A percentile compares a stretch with the other conserved stretches of the same genome.
Evolutionary conservation across 148 eudicot genomes (phyloP).

Genomic region (Tetragonia tetragonoides): DNA sequence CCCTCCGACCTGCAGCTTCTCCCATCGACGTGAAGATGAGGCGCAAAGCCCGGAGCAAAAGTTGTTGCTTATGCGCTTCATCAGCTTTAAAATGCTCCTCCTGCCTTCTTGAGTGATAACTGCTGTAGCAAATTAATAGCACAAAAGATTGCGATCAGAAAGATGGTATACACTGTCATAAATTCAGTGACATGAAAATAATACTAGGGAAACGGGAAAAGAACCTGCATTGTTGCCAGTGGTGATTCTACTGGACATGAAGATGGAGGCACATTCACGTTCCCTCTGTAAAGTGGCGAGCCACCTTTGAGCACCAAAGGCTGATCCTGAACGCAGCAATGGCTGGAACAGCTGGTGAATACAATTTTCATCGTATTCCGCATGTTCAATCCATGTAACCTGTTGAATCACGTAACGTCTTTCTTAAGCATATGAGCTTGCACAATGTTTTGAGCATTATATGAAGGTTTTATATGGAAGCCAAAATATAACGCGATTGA

Average conservation of each 20-base stretch:
- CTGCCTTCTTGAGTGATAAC: slow-evolving; percentile 40
- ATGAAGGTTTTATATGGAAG: not conserved
- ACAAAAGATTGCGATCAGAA: not conserved
- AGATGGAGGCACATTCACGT: slow-evolving; percentile 40
- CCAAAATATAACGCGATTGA: not conserved
- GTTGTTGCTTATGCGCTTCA: slow-evolving; percentile 44
- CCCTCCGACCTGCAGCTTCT: slow-evolving; percentile 30
- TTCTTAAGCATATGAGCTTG: not conserved
- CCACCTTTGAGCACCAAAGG: slow-evolving; percentile 79
- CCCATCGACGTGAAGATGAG: slow-evolving; percentile 41
- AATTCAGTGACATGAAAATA: not conserved
- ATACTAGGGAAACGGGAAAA: not conserved
- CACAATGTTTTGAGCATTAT: not conserved
- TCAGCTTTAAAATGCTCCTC: slow-evolving; percentile 48
- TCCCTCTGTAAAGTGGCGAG: slow-evolving; percentile 62
- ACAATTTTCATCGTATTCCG: slow-evolving; percentile 56
- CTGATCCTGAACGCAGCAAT: slow-evolving; percentile 60
- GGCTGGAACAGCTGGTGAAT: slow-evolving; percentile 53
- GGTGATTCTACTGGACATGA: slow-evolving; percentile 31
- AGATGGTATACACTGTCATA: not conserved
- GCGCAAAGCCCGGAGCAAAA: slow-evolving; percentile 45
- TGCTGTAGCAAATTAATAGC: slow-evolving; percentile 8
- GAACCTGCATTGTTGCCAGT: slow-evolving; percentile 46
- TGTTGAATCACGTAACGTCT: slow-evolving; percentile 16
- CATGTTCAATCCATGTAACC: slow-evolving; percentile 91